Evolutionary conservation across 371 early-diverging fungal genomes (phyloP).

Genomic region (Rhizopus microsporus): DNA sequence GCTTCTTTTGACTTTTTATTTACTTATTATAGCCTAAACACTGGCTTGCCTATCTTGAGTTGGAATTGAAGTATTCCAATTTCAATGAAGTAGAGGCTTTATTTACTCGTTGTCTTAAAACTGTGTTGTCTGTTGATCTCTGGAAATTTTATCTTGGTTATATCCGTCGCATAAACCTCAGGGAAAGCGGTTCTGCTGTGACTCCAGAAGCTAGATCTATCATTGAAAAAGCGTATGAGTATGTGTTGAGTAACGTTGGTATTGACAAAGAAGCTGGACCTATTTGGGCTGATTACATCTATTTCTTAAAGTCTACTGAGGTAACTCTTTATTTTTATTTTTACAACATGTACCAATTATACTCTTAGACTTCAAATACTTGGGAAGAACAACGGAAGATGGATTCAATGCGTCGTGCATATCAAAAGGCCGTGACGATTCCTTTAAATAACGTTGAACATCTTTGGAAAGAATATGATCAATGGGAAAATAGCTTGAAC

Average conservation of each 20-base stretch:
- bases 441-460: conserved; percentile 86
- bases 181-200: conserved; percentile 48
- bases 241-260: conserved; percentile 85
- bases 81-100: conserved; percentile 80
- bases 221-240: conserved; percentile 86
- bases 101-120: conserved; percentile 81
- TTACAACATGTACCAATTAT: not conserved
- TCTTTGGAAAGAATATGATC: conserved; percentile 95
- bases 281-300: conserved; percentile 90
- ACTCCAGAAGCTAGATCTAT: conserved; percentile 72
- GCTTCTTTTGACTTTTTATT: conserved; percentile 6
- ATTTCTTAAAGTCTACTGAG: conserved; percentile 79
- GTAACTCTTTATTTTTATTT: conserved; percentile 44
- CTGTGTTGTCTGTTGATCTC: conserved; percentile 82
- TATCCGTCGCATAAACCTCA: conserved; percentile 75
- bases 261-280: conserved; percentile 87
- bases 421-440: conserved; percentile 83
- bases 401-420: conserved; percentile 85
- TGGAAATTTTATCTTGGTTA: conserved; percentile 91
- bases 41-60: conserved; percentile 84
- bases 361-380: conserved; percentile 60
- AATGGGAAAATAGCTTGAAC: conserved; percentile 88
- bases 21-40: conserved; percentile 63
- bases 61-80: conserved; percentile 78
- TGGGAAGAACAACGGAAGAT: conserved; percentile 92